Percentiles rank a stretch among this genome's conserved stretches.
phyloP scores from a whole-genome alignment of 768 basidiomycete genomes.

The Mycena polygramma region DNA sequence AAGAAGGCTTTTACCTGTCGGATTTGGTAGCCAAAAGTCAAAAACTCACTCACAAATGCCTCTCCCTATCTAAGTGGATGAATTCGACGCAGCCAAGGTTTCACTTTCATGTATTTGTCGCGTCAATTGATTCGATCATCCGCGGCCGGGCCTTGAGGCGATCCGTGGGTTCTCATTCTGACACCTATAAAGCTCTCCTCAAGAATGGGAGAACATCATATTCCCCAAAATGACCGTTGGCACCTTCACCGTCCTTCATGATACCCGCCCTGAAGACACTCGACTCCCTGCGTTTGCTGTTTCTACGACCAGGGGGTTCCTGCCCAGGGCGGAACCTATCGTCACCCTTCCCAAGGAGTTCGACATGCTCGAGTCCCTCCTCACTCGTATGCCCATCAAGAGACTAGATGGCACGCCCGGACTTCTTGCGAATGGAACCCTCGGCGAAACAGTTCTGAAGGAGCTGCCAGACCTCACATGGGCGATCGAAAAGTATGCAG shows the following conservation, averaged over 20 bases:
- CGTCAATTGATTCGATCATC: constrained; percentile 15
- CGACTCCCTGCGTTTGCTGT: constrained; percentile 41
- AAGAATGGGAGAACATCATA: neutral
- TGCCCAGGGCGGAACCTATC: constrained; percentile 46
- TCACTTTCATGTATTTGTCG: constrained; percentile 13
- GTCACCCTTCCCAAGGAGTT: constrained; percentile 43
- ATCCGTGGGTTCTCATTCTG: neutral
- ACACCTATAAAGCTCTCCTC: constrained; percentile 13
- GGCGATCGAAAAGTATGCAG: constrained; percentile 41
- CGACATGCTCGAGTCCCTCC: constrained; percentile 43
- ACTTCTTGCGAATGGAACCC: constrained; percentile 42
- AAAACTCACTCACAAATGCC: neutral
- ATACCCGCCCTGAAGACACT: constrained; percentile 34
- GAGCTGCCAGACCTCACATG: constrained; percentile 42
- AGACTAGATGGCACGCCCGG: constrained; percentile 45
- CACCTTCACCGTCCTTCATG: constrained; percentile 34
- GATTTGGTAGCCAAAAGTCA: neutral
- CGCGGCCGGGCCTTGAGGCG: constrained; percentile 16
- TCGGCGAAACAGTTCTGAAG: constrained; percentile 45
- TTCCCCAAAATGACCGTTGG: constrained; percentile 30
- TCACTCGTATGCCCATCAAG: constrained; percentile 48
- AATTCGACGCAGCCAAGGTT: constrained; percentile 14
- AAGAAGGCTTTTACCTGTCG: neutral
- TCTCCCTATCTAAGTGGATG: neutral
- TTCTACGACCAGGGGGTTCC: constrained; percentile 42